Evolutionary conservation across 2,329 filamentous ascomycete genomes (phyloP), one percentile per base, ranked within the genome.

Genomic region (Xylariaceae sp.): DNA sequence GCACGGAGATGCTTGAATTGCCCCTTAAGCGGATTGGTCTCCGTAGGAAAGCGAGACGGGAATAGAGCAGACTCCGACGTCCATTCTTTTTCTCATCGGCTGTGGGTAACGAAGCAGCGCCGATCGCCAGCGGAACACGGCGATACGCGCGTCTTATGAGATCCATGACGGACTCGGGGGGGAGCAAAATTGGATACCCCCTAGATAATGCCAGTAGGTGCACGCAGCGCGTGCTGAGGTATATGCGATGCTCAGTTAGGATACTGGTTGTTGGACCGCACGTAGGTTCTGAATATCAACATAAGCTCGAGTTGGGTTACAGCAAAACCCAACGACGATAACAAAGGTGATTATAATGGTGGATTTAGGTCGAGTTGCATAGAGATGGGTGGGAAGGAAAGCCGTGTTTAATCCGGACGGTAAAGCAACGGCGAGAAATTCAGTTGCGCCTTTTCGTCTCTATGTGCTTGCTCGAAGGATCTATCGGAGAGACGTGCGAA

Each of bases 1-100:
- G 94, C 69, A 97, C 86, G 50, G 92, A 96, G 71, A 96, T 84
- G 67, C 87, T 88, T 53, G 91, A 96, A 73, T 95, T 96, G 66
- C 90, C 89, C 74, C 86, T 88, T 75, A 99, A 76, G 64, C 91
- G 86, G 77, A 99, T 83, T 50, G 92, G 89, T 68, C 89, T 83
- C 64, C 86, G 81, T 71, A 97, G 89, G 72, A 96, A 95, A 59
- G 88, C 86, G 66, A 95, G 77, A 51, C 79, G 76, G 42, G 77
- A 74, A 35, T 74, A 72, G 47, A 76, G 70, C 55, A 74, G 73
- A 35, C 47, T 49, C 4, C 52, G 53, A 37, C 71, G 69, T 56
- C 71, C 70, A 61, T 42, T 65, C 54, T 62, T 71, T 68, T 81
- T 82, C 64, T 80, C 78, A 61, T 81, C 77, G 47, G 72, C 63